Base-by-base conservation (phyloP, 164 flowering plant species). In the Nelumbo lutea region DNA sequence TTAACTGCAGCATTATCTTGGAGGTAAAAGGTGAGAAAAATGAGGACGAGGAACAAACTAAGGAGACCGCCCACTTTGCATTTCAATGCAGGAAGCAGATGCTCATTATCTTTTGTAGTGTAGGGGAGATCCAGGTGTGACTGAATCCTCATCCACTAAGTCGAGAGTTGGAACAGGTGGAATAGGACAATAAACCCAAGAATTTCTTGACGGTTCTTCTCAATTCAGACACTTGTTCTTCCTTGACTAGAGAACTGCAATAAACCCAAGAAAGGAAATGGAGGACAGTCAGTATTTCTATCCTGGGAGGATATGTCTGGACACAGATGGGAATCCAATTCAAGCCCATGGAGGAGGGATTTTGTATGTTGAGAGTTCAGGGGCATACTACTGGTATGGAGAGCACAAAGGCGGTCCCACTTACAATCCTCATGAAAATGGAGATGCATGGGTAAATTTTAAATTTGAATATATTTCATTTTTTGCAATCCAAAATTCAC, bases 321-420 rank as follows among this genome's bases (percentile, higher is more conserved):
- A 96, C 69, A 93, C 97, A 14, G 96, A 90, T 50, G 97, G 98
- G 62, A 85, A 86, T 74, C 92, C 91, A 44, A 96, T 93, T 79
- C 99, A 93, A 77, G 98, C 98, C 59, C 99, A 96, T 78, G 99
- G 99, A 64, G 99, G 99, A 44, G 99, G 99, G 42, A 81, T 96
- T 71, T 58, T 96, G 48, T 84, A 86, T 77, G 96, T 83, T 73
- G 76, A 83, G 70, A 84, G 73, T 59, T 79, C 81, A 2, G 76
- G 72, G 62, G 89, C 81, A 9, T 96, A 88, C 79, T 96, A 88
- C 72, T 96, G 99, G 99, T 96, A 93, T 78, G 99, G 99, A 61
- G 98, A 96, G 76, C 90, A 88, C 73, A 96, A 96, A 80, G 95
- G 93, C 74, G 99, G 99, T 9, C 91, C 90, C 11, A 96, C 99